Conservation (phyloP, 2,329 filamentous ascomycete species). For the Colletotrichum camelliae region DNA sequence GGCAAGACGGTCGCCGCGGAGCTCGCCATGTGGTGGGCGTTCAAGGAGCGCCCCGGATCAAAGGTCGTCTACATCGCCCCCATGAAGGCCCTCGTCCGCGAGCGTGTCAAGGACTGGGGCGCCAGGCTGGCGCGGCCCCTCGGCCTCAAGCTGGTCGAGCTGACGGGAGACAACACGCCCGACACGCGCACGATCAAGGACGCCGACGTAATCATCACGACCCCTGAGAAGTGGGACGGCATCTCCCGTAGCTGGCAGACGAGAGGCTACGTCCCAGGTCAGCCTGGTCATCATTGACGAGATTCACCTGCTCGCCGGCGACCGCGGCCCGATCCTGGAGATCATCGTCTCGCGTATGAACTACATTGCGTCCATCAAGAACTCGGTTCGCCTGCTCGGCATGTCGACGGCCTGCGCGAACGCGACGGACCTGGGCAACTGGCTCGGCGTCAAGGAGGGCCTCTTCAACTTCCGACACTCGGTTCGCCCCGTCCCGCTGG, state of each 20-base stretch:
- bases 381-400: conserved; percentile 86
- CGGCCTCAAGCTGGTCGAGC: conserved; percentile 88
- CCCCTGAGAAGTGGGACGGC: conserved; percentile 99
- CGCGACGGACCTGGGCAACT: conserved; percentile 90
- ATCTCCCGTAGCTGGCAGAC: conserved; percentile 99
- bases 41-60: conserved; percentile 89
- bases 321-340: conserved; percentile 95
- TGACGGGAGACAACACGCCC: conserved; percentile 95
- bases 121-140: conserved; percentile 80
- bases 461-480: conserved; percentile 98
- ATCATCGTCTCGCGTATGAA: conserved; percentile 97
- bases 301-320: conserved; percentile 95
- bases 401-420: conserved; percentile 99
- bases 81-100: conserved; percentile 97
- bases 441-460: conserved; percentile 94
- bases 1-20: conserved; percentile 97
- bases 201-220: conserved; percentile 97
- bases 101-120: conserved; percentile 95
- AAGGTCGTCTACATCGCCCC: conserved; percentile 99
- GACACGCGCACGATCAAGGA: conserved; percentile 95
- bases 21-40: conserved; percentile 99
- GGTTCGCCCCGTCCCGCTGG: conserved; percentile 91
- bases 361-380: conserved; percentile 95
- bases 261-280: conserved; percentile 91
- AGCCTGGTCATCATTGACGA: conserved; percentile 98